Conservation (phyloP, 257 asterid genomes). For the Primulina huaijiensis region DNA sequence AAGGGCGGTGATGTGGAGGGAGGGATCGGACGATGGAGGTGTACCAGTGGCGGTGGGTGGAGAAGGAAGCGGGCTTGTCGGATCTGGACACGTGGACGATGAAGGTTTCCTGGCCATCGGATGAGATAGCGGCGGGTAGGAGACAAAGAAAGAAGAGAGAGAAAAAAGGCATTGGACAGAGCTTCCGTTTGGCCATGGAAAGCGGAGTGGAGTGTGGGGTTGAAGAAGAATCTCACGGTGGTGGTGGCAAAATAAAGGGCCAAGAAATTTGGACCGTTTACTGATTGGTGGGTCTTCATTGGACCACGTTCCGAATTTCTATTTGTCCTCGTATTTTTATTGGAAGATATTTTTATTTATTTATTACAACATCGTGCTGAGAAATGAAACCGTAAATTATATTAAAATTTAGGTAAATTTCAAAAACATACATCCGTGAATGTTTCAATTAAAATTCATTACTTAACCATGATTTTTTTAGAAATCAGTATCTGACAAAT, state of each 20-base stretch:
- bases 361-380: no score
- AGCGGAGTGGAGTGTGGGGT: not conserved
- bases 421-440: no score
- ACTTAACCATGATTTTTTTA: no score
- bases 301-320: slow-evolving; percentile 29
- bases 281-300: slow-evolving; percentile 20
- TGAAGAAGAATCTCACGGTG: no score
- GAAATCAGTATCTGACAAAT: no score
- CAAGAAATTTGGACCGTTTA: slow-evolving; percentile 23
- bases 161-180: slow-evolving; percentile 26
- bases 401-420: no score
- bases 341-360: not conserved
- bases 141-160: slow-evolving; percentile 30
- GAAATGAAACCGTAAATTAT: no score
- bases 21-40: slow-evolving; percentile 61
- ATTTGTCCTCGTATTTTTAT: slow-evolving; percentile 8
- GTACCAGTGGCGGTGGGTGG: slow-evolving; percentile 80
- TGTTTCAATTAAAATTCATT: no score
- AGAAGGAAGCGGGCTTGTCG: slow-evolving; percentile 54
- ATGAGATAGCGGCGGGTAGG: slow-evolving; percentile 30
- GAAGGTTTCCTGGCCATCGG: slow-evolving; percentile 55
- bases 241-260: slow-evolving; percentile 8
- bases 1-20: slow-evolving; percentile 45
- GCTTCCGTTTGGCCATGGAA: slow-evolving; percentile 29
- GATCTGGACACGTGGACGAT: slow-evolving; percentile 72